Percentiles rank a stretch among this genome's conserved stretches.
These are phyloP conservation scores for Pholiota adiposa DNA, from an alignment of 1,284 basidiomycete genomes.

Conservation along the genomic window DNA sequence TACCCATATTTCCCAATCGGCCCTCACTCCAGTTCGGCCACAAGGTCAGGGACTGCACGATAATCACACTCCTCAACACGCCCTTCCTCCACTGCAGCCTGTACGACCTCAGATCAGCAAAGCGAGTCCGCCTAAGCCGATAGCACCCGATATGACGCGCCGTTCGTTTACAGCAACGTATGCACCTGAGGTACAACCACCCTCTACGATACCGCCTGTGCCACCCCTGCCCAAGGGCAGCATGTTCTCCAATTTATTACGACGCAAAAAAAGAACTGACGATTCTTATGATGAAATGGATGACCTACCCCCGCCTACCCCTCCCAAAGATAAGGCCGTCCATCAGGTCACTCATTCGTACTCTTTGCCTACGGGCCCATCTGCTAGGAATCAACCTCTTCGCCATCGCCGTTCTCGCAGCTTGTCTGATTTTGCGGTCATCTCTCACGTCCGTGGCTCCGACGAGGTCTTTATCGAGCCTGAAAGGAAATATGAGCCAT, in stretches of 20 bases:
- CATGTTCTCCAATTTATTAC: slow-evolving; percentile 32
- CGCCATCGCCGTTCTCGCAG: slow-evolving; percentile 31
- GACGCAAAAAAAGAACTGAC: slow-evolving; percentile 39
- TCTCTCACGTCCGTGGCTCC: slow-evolving; percentile 35
- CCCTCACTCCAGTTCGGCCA: slow-evolving; percentile 5
- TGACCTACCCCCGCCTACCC: slow-evolving; percentile 30
- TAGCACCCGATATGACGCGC: slow-evolving; percentile 29
- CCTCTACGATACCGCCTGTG: slow-evolving; percentile 15
- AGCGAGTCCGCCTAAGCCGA: slow-evolving; percentile 13
- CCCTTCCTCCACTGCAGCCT: slow-evolving; percentile 16
- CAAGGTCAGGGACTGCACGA: slow-evolving; percentile 7
- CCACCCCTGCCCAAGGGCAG: slow-evolving; percentile 21
- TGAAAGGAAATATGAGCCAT: slow-evolving; percentile 15
- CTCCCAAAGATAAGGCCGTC: slow-evolving; percentile 40
- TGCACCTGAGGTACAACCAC: slow-evolving; percentile 23
- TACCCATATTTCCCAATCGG: neutral
- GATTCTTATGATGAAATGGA: slow-evolving; percentile 28
- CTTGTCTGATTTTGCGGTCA: slow-evolving; percentile 42
- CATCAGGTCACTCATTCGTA: slow-evolving; percentile 19
- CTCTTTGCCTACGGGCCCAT: slow-evolving; percentile 14
- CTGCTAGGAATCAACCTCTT: slow-evolving; percentile 15
- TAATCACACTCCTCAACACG: neutral
- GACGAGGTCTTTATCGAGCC: slow-evolving; percentile 30
- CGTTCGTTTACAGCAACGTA: slow-evolving; percentile 39
- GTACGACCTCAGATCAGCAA: slow-evolving; percentile 6